Evolutionary conservation across 768 basidiomycete genomes (phyloP).

Genomic region (Mycena belliarum): DNA sequence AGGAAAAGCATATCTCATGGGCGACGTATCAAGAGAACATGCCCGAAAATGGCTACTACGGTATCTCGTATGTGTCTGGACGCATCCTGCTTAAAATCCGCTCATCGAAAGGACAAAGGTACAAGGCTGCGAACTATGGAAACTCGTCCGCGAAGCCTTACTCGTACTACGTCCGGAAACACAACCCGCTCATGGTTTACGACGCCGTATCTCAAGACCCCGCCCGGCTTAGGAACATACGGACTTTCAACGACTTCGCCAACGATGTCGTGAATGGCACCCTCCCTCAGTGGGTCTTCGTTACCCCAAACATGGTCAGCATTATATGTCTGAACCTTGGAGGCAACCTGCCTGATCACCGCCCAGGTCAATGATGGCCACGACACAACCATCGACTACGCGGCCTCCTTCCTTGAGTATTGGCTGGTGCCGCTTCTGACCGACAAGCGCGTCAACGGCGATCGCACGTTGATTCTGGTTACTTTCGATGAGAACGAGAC

Average conservation of each 20-base stretch:
- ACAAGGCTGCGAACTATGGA: constrained; percentile 38
- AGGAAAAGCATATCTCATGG: background rate
- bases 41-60: constrained; percentile 49
- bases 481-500: constrained; percentile 62
- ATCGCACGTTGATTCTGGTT: constrained; percentile 53
- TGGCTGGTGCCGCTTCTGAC: background rate
- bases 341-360: background rate
- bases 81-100: background rate
- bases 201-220: constrained; percentile 48
- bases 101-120: background rate
- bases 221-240: constrained; percentile 43
- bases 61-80: constrained; percentile 31
- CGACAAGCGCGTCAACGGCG: background rate
- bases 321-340: background rate
- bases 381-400: constrained; percentile 55
- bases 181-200: constrained; percentile 53
- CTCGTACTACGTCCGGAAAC: constrained; percentile 57
- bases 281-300: constrained; percentile 60
- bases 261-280: constrained; percentile 44
- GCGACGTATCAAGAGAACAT: constrained; percentile 61
- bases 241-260: constrained; percentile 67
- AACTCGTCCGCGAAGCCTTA: constrained; percentile 35
- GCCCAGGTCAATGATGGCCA: constrained; percentile 49
- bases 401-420: constrained; percentile 6
- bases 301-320: constrained; percentile 57